Conservation (phyloP, 257 asterid species). For the Paraleonurus japonicus region DNA sequence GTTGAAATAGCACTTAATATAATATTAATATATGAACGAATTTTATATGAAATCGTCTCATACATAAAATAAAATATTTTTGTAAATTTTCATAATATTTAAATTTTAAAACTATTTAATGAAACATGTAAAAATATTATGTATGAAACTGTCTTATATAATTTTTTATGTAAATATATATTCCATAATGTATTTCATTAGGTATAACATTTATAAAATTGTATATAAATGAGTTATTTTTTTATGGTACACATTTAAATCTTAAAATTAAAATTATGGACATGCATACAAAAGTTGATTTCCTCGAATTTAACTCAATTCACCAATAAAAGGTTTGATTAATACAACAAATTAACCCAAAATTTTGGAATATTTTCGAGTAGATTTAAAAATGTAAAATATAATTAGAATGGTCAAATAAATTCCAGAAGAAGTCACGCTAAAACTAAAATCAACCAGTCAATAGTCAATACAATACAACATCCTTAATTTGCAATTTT, state of each 20-base stretch:
- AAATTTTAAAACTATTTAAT: no score
- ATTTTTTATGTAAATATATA: no score
- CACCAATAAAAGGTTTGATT: neutral
- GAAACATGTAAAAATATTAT: no score
- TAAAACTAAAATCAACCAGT: neutral
- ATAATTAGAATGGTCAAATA: neutral
- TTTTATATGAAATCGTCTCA: no score
- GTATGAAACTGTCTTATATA: no score
- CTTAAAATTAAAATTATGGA: neutral
- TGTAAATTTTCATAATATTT: no score
- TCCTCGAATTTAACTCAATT: neutral
- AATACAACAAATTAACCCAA: no score
- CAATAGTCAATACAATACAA: conserved; percentile 10
- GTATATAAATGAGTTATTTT: neutral
- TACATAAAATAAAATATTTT: no score
- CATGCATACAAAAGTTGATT: neutral
- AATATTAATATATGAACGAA: no score
- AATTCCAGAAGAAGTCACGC: conserved; percentile 12
- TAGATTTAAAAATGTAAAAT: neutral
- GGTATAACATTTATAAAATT: no score
- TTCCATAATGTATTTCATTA: no score
- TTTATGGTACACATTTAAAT: neutral
- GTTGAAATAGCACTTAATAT: no score
- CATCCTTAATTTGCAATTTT: neutral
- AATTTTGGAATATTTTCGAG: neutral